These are phyloP conservation scores for Cystobasidium ongulense DNA, from an alignment of 768 basidiomycete species.

Conservation along the genomic window DNA sequence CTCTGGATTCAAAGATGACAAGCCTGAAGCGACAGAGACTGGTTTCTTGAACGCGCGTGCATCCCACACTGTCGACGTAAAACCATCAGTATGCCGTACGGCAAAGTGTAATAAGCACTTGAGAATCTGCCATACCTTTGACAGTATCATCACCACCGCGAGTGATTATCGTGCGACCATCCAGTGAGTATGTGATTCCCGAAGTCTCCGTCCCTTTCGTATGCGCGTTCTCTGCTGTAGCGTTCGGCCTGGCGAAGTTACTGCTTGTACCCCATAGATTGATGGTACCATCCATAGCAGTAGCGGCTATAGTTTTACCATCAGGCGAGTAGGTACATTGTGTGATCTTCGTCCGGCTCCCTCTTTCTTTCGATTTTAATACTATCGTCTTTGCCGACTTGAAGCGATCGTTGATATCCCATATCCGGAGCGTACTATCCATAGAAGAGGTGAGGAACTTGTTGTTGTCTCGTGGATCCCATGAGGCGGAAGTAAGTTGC, in stretches of 20 bases:
- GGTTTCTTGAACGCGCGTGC: constrained; percentile 83
- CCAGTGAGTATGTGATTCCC: constrained; percentile 77
- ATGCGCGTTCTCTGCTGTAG: constrained; percentile 70
- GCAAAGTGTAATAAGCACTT: constrained; percentile 45
- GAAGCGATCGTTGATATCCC: constrained; percentile 83
- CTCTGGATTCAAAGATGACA: constrained; percentile 74
- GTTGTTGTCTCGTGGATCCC: constrained; percentile 81
- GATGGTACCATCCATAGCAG: constrained; percentile 77
- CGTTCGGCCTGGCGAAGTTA: constrained; percentile 83
- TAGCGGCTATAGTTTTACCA: constrained; percentile 74
- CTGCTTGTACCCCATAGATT: constrained; percentile 88
- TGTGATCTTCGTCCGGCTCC: constrained; percentile 83
- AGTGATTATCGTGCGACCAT: constrained; percentile 73
- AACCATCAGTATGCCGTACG: constrained; percentile 17
- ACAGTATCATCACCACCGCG: constrained; percentile 92
- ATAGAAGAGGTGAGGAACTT: constrained; percentile 86
- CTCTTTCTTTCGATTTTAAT: constrained; percentile 90
- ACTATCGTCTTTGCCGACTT: constrained; percentile 95
- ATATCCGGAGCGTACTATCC: constrained; percentile 95
- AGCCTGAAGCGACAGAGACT: constrained; percentile 56
- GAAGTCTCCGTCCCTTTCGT: constrained; percentile 76
- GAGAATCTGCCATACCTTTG: too few relatives aligned
- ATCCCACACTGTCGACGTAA: constrained; percentile 73
- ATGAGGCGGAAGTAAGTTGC: constrained; percentile 77
- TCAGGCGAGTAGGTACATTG: constrained; percentile 79